Percentiles rank a stretch among this genome's conserved stretches.
These are phyloP conservation scores for Catunica adiposa DNA, from an alignment of 2,329 filamentous ascomycete species.

Conservation along the genomic window DNA sequence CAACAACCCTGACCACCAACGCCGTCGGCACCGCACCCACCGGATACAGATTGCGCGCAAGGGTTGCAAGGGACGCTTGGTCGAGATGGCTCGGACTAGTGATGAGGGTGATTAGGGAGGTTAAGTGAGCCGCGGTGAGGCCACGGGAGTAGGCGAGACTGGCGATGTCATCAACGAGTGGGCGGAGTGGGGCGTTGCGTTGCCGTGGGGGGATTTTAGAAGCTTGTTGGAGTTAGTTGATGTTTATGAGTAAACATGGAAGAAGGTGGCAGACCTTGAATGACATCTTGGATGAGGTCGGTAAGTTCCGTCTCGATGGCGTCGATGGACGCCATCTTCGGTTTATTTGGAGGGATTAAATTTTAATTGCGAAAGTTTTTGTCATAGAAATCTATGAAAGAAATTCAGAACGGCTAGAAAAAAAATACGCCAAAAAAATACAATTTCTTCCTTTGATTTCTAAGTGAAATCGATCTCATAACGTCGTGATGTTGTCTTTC, in stretches of 20 bases:
- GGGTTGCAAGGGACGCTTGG: slow-evolving; percentile 51
- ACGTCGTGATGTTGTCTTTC: too few species aligned
- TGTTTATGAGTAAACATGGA: not conserved
- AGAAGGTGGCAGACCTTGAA: slow-evolving; percentile 16
- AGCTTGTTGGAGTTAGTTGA: slow-evolving; percentile 24
- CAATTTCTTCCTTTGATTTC: too few species aligned
- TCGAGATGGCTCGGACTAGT: slow-evolving; percentile 54
- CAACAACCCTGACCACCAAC: slow-evolving; percentile 48
- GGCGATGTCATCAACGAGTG: slow-evolving; percentile 45
- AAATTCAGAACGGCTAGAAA: too few species aligned
- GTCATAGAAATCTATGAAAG: too few species aligned
- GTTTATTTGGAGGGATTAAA: not conserved
- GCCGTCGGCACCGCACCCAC: slow-evolving; percentile 43
- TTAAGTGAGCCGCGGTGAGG: slow-evolving; percentile 42
- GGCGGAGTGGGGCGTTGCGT: slow-evolving; percentile 44
- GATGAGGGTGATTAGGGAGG: slow-evolving; percentile 48
- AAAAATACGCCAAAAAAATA: too few species aligned
- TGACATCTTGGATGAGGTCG: slow-evolving; percentile 23
- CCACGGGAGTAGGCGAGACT: slow-evolving; percentile 51
- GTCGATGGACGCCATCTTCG: slow-evolving; percentile 15
- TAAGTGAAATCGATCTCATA: too few species aligned
- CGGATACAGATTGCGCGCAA: slow-evolving; percentile 64
- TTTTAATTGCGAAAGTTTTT: not conserved
- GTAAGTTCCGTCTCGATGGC: slow-evolving; percentile 21
- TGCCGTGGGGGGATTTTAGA: slow-evolving; percentile 48